Conservation (phyloP, 371 early-diverging fungal genomes). For the Funneliformis caledonium region DNA sequence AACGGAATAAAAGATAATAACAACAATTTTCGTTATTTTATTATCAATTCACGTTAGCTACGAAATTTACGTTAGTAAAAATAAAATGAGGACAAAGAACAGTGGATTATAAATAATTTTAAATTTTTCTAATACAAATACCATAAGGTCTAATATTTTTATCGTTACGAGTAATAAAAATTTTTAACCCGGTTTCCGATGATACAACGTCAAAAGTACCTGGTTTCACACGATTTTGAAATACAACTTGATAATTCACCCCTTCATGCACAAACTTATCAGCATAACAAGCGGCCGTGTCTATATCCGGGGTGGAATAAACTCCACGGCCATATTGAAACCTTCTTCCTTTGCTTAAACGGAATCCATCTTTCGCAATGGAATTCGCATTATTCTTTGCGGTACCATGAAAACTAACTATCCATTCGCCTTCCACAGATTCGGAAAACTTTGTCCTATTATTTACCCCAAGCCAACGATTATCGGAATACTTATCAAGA, state of each 20-base stretch:
- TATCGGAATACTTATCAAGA: not conserved
- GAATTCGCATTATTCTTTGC: not conserved
- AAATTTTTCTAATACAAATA: constrained; percentile 4
- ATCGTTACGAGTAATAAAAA: constrained; percentile 5
- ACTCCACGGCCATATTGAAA: not conserved
- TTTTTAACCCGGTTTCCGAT: not conserved
- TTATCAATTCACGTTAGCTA: no score
- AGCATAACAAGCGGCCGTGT: not conserved
- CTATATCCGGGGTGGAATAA: constrained; percentile 9
- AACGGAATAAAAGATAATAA: no score
- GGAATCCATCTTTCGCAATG: constrained; percentile 12
- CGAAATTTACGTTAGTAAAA: no score
- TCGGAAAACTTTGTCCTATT: not conserved
- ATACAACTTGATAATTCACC: not conserved
- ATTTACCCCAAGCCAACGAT: not conserved
- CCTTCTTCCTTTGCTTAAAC: not conserved
- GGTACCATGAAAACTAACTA: constrained; percentile 6
- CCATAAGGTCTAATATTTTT: constrained; percentile 15
- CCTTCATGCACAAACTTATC: not conserved
- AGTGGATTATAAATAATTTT: no score
- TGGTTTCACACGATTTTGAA: constrained; percentile 32
- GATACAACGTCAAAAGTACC: not conserved
- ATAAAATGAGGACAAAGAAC: no score
- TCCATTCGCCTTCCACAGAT: not conserved
- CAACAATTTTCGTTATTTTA: no score